Base-by-base conservation (phyloP, 345 rosid genomes). In the Eucalyptus cloeziana region DNA sequence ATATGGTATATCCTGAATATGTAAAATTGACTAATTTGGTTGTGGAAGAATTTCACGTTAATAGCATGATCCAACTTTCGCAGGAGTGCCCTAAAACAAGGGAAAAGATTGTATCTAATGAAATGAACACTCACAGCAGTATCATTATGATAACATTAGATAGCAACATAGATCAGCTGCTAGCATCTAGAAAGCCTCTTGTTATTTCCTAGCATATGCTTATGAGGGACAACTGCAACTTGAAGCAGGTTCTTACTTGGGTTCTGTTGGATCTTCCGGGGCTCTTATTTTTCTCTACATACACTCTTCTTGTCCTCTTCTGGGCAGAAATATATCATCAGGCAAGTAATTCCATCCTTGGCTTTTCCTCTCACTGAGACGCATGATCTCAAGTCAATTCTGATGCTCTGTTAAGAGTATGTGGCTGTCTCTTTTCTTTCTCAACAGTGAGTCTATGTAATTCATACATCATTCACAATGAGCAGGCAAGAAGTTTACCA, bases 321-420 rank as follows among this genome's bases (percentile, higher is more conserved):
- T 98, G 99, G 99, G 99, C 99, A 33, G 99, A 98, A 93, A 98
- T 98, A 94, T 98, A 98, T 94, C 99, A 96, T 92, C 99, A 98
- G 99, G 99, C 92, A 92, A 93, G 96, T 90, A 49, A 69, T 86
- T 45, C 33, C 80, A 44, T 54, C 56, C 54, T 31, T 89, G 87
- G 52, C 45, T 85, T 37, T 50, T 54, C 44, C 31, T 17, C 44
- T 40, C 19, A 50, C 30, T 86, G 33, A 89, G 52, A 22, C 30
- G 71, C 71, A 49, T 33, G 81, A 52, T 17, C 50, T 30, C 86
- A 79, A 45, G n/a, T 54, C 12, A 31, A 24, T 49, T 45, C 86
- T 67, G 43, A 71, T 30, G 76, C 21, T 88, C 40, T 49, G 19
- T 52, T 40, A 45, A 45, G 22, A 49, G 37, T 10, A 64, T 56